These are phyloP conservation scores for Colletotrichum lindemuthianum DNA, from an alignment of 2,329 filamentous ascomycete species.

Conservation along the genomic window DNA sequence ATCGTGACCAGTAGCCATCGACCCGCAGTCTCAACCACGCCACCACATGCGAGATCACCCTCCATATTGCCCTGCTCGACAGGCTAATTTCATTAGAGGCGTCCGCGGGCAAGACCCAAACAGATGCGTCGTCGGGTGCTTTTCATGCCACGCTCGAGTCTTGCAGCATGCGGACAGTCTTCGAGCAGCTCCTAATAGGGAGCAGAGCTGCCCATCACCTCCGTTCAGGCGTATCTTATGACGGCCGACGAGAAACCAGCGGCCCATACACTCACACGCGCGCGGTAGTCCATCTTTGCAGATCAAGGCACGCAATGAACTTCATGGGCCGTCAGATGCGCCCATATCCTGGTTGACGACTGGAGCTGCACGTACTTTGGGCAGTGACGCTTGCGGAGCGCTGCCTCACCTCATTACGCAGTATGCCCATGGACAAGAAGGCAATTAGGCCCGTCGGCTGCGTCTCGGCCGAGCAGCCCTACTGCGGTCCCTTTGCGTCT, in stretches of 20 bases:
- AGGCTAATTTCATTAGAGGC: too few species aligned
- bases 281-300: conserved; percentile 17
- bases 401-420: conserved; percentile 21
- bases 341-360: conserved; percentile 22
- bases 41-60: too few species aligned
- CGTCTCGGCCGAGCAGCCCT: conserved; percentile 33
- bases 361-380: conserved; percentile 15
- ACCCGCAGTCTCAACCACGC: too few species aligned
- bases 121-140: too few species aligned
- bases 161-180: conserved; percentile 23
- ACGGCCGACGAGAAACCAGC: conserved; percentile 14
- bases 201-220: conserved; percentile 7
- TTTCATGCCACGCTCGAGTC: conserved; percentile 9
- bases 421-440: conserved; percentile 8
- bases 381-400: conserved; percentile 29
- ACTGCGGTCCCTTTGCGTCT: neutral
- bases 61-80: too few species aligned
- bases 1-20: too few species aligned
- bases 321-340: conserved; percentile 13
- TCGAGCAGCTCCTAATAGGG: neutral
- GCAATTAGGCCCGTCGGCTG: neutral
- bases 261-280: conserved; percentile 1
- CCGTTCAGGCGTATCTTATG: conserved; percentile 32
- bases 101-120: too few species aligned
- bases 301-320: conserved; percentile 25